Evolutionary conservation across 306 rosid species (phyloP).

Genomic region (Pyrus pyrifolia): DNA sequence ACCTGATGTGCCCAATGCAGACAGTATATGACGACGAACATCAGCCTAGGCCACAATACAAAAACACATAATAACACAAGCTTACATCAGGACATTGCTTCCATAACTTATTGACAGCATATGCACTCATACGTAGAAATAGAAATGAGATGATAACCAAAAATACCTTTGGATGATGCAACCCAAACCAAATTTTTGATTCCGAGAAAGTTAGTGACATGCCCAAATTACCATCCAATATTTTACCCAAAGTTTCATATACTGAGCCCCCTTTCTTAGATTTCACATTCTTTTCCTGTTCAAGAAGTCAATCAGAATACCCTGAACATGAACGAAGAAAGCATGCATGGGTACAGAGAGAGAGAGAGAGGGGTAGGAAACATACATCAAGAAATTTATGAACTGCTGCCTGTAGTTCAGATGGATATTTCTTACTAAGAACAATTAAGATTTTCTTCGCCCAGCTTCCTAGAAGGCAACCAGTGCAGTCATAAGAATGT

Average conservation of each 20-base stretch:
- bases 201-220: constrained; percentile 39
- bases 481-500: neutral
- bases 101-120: constrained; percentile 11
- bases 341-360: neutral
- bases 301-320: constrained; percentile 17
- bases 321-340: constrained; percentile 4
- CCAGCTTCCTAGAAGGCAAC: constrained; percentile 53
- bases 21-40: constrained; percentile 58
- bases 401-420: constrained; percentile 69
- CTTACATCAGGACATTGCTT: neutral
- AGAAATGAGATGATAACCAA: neutral
- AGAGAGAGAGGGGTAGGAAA: neutral
- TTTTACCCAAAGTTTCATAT: constrained; percentile 47
- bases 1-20: constrained; percentile 43
- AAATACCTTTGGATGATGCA: constrained; percentile 82
- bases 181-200: constrained; percentile 69
- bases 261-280: constrained; percentile 50
- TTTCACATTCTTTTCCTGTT: constrained; percentile 43
- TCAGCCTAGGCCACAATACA: constrained; percentile 54
- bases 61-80: neutral
- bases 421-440: constrained; percentile 59
- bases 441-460: constrained; percentile 52
- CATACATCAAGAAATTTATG: constrained; percentile 64
- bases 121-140: constrained; percentile 1
- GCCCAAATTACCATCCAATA: constrained; percentile 61